A percentile compares a stretch with the other conserved stretches of the same genome.
These are phyloP conservation scores for Extremus antarcticus DNA, from an alignment of 495 filamentous ascomycete species.

Conservation along the genomic window DNA sequence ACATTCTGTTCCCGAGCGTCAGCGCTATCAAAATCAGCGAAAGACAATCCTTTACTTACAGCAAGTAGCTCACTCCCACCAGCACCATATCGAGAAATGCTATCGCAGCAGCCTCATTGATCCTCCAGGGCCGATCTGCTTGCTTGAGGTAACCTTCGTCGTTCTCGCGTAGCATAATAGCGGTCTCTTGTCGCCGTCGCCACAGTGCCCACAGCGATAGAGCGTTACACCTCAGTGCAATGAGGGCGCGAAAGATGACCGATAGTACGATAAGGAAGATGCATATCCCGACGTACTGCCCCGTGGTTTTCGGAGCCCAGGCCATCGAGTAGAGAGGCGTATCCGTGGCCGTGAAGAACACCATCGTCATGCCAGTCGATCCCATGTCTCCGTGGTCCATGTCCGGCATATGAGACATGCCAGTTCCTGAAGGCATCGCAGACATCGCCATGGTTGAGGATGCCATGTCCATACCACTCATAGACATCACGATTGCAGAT, in stretches of 20 bases:
- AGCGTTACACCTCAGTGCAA: slow-evolving; percentile 39
- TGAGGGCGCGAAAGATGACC: slow-evolving; percentile 51
- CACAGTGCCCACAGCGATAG: background rate
- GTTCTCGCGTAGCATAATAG: background rate
- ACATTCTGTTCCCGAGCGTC: slow-evolving; percentile 51
- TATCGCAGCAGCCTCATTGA: slow-evolving; percentile 23
- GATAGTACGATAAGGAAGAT: slow-evolving; percentile 73
- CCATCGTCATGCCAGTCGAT: slow-evolving; percentile 15
- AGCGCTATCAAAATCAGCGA: background rate
- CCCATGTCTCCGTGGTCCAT: slow-evolving; percentile 13
- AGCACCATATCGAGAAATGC: slow-evolving; percentile 56
- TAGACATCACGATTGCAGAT: background rate
- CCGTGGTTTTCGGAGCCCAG: slow-evolving; percentile 60
- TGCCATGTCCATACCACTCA: background rate
- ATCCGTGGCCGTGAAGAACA: slow-evolving; percentile 52
- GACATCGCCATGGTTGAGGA: background rate
- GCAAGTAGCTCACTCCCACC: slow-evolving; percentile 69
- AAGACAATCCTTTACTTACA: slow-evolving; percentile 48
- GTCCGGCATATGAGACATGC: background rate
- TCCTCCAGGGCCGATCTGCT: slow-evolving; percentile 7
- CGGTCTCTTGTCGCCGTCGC: background rate
- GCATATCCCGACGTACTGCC: slow-evolving; percentile 70
- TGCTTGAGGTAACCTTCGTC: background rate
- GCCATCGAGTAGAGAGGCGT: slow-evolving; percentile 61
- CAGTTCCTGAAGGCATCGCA: background rate